Evolutionary conservation across 176 grass and related monocot genomes (phyloP), one percentile per base, ranked within the genome.

Genomic region (Aegilops umbellulata): DNA sequence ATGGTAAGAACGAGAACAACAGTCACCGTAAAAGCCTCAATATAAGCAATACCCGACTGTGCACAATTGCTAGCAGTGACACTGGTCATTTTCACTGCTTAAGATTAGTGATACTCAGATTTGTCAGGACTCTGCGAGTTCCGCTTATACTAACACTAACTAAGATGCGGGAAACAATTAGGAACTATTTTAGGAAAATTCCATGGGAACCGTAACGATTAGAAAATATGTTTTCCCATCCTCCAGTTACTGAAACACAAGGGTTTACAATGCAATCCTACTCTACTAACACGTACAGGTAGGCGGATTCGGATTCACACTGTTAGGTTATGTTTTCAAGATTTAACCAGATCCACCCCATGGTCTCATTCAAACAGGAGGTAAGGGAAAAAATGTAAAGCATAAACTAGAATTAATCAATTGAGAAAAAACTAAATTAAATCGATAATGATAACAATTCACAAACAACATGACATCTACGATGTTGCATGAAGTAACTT

Each of bases 31-130:
- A 25, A n/a, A 73, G n/a, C 39, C 20, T 71, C 10, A 6, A 11
- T 51, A 77, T 6, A 80, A 77, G 64, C 27, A 89, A 46, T 83
- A 80, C 60, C 8, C 19, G 51, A 11, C 69, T 69, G 14, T 12
- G 17, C 8, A 77, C 24, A 81, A 81, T 7, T 47, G 10, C 22
- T 69, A 63, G 15, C n/a, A 58, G 49, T 20, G n/a, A 44, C 32
- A 17, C 16, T 31, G 24, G 30, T 17, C 66, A 35, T 4, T 23
- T 14, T 75, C 58, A 65, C 19, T 39, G 11, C 13, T 47, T 12
- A 62, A 2, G 69, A 24, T 5, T 65, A 41, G n/a, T 10, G 60
- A 7, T 32, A 19, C 13, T 61, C 3, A n/a, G 34, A 68, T 68
- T 81, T 76, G 14, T 38, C 24, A 69, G 8, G 3, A 31, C 61